Evolutionary conservation across 148 eudicot species (phyloP), one percentile per base, ranked within the genome.

Genomic region (Spergularia marina): DNA sequence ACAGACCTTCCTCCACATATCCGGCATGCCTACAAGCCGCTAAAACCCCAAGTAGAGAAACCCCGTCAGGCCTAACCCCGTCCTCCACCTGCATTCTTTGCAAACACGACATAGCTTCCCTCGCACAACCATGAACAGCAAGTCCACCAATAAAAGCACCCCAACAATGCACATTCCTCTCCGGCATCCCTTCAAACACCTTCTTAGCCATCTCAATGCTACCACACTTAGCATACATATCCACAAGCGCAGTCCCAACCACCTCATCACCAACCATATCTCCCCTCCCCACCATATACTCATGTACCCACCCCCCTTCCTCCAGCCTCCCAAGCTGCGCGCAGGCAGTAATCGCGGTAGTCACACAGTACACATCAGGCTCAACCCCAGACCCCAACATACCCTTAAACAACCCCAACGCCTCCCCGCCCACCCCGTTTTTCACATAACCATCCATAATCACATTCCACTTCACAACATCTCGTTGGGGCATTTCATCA

Each of bases 161-260:
- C 78, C 78, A 79, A 14, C 69, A 74, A 58, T 53, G 68, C 59
- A 59, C 74, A 60, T 61, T 74, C 70, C 78, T 79, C 6, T 61
- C 40, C 12, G 70, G 69, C 65, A 79, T 79, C 44, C 56, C 56
- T 40, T 74, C 74, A 74, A 79, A 79, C 0, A 79, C 74, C 34
- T 41, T 62, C 41, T 51, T 36, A 40, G 78, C 78, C 78, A 74
- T 68, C 14, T 79, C 82, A 74, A 79, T 68, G 56, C 64, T 59
- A 3, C 82, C 82, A 53, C 82, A 74, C 78, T 79, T 79, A 1
- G 73, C 78, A 69, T 79, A 79, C 82, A 79, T 74, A 74, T 74
- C 82, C 16, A 79, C 71, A 18, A 79, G 44, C 4, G 82, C 82
- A 17, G 82, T 79, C 69, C 74, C 53, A 39, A 79, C 69, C 53